These are phyloP conservation scores for Pyrus hybrid DNA, from an alignment of 331 rosid species.

Conservation along the genomic window DNA sequence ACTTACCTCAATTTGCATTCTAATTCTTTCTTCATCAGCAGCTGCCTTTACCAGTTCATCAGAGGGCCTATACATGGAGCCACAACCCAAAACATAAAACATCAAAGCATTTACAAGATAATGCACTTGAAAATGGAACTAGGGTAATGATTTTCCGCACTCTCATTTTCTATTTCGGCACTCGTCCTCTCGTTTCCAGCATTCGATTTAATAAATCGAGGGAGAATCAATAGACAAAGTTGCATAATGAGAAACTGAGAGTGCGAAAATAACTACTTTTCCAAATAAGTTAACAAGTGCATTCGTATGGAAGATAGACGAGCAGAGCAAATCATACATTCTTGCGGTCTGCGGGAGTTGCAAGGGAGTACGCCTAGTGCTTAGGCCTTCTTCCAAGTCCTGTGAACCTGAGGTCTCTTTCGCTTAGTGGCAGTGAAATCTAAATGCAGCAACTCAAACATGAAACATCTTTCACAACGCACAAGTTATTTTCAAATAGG, in stretches of 20 bases:
- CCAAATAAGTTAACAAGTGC: neutral
- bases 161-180: too few relatives aligned
- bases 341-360: neutral
- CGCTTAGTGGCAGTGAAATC: neutral
- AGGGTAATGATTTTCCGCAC: too few relatives aligned
- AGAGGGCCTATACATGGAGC: neutral
- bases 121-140: neutral
- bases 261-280: too few relatives aligned
- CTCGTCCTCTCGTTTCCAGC: too few relatives aligned
- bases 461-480: neutral
- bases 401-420: neutral
- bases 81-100: neutral
- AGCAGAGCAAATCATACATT: neutral
- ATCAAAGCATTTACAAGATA: neutral
- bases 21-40: neutral
- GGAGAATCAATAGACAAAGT: too few relatives aligned
- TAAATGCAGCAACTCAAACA: neutral
- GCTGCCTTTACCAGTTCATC: neutral
- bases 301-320: neutral
- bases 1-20: conserved; percentile 9
- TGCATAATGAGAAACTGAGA: too few relatives aligned
- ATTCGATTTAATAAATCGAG: too few relatives aligned
- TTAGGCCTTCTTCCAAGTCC: neutral
- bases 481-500: neutral
- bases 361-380: neutral